Evolutionary conservation across 768 basidiomycete species (phyloP), one percentile per base, ranked within the genome.

Genomic region (Hirschioporus abietinus): DNA sequence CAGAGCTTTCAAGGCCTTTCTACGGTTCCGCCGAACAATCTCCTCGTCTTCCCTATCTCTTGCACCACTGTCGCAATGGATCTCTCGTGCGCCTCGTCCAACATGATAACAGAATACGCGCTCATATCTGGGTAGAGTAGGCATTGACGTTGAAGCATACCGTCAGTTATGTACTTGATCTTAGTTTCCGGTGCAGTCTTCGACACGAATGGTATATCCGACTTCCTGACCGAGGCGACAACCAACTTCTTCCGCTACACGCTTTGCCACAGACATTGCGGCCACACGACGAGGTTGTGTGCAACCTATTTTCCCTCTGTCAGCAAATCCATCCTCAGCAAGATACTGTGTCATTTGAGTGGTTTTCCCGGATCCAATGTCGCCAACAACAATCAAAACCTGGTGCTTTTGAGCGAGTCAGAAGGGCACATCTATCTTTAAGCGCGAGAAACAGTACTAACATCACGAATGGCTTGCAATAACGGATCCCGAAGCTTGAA

Each of bases 141-240:
- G 70, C 91, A 94, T 82, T 99, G 97, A 78, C 97, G 87, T 73
- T 98, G 93, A 26, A 99, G 84, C 95, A 99, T 98, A 81, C 97
- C 97, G 74, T 99, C 97, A 73, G 97, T 99, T 96, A 99, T 98
- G 84, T 97, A 99, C 78, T 99, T 99, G 84, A 99, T 99, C 74
- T 92, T 89, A 2, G 97, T 99, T 78, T 99, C 97, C 3, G 97
- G 97, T 99, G 78, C 96, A 95, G 77, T 99, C 97, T 80, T 99
- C 97, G 76, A 99, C 99, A 81, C 97, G 96, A 72, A 99, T 98
- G 7, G 92, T 92, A 76, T 99, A 99, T 7, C 97, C 97, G 68
- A 99, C 96, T 76, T 99, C 97, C 74, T 96, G 94, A 7, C 97
- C 97, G 9, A 99, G 81, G 18, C 97, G 88, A 79, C 96, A 99